Evolutionary conservation across 257 asterid genomes (phyloP), one percentile per base, ranked within the genome.

Genomic region (Lycium barbarum): DNA sequence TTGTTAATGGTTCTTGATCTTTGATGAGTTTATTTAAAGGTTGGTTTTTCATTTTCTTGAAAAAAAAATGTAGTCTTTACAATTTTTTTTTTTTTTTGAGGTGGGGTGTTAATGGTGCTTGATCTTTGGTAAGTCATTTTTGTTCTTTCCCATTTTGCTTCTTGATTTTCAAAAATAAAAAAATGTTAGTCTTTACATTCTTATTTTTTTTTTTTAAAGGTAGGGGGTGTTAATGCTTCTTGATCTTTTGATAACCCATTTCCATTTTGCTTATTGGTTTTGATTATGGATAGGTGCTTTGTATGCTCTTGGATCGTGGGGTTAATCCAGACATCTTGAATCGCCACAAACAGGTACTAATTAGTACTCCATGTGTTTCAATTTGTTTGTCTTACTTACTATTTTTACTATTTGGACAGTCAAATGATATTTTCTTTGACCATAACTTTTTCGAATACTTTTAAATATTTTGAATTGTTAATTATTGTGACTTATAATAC

Each of bases 301-400:
- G 91, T 43, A 55, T 93, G 93, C 94, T 95, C 79, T 84, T 95
- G 92, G 92, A 93, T 89, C 92, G 93, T 79, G 89, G 87, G 55
- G 90, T 91, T 59, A 86, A 90, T 80, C 97, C 98, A 2, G 98
- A 95, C 88, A 84, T 93, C 22, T 83, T 93, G 86, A 93, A 93
- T 91, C 94, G 95, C 63, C 94, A 91, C 59, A 95, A 93, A 90
- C 98, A 95, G 94, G 98, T 95, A 71, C 33, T 26, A 26, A 26
- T 26, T 26, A 26, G 33, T 26, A 26, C 33, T 26, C 33, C 33
- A 26, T 26, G 33, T 26, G 33, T 26, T 26, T 26, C 33, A 26
- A 26, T 26, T 26, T 26, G 33, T 26, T 26, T 26, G 33, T 26
- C 33, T 26, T 26, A 26, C 33, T 26, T 26, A 26, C 33, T 26